Base-by-base conservation (phyloP, 257 asterid genomes). In the Solanum chiquidenum region DNA sequence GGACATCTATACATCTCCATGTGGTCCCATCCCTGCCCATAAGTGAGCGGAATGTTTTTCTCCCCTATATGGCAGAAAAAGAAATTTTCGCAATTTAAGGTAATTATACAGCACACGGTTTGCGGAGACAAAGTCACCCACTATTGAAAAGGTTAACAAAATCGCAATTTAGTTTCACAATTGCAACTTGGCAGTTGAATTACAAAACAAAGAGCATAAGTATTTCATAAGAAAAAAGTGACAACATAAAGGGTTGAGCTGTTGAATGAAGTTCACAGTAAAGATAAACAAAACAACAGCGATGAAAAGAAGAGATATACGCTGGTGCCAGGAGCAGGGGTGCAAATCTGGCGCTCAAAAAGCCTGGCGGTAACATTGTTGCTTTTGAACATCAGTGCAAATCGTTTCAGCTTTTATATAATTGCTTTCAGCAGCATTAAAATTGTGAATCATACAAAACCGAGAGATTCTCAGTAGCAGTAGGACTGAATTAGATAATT, bases 351-450 rank as follows among this genome's bases (percentile, higher is more conserved):
- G 92, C 99, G 99, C 94, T 95, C 93, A 93, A 97, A 97, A 88
- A 97, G 89, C 92, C 99, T 93, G 92, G 98, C 98, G 90, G 99
- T 92, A 88, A 97, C 96, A 94, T 97, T 97, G 91, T 92, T 96
- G 92, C 95, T 96, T 93, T 92, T 95, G 93, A 93, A 95, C 99
- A 97, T 97, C 68, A 92, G 91, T 79, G 9, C 44, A 8, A 44
- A 77, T 25, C 64, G 33, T 14, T 79, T 27, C 40, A 79, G 64
- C 64, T 25, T 44, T n/a, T 27, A 46, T 42, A 25, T 27, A 44
- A 80, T 80, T 80, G 85, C 69, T 46, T 49, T 29, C 69, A 49
- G 42, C 68, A 29, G 68, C 85, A 80, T 29, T 20, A 29, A 23
- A 10, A 46, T 27, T 25, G 49, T 77, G 64, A 79, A 29, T 25